These are phyloP conservation scores for Eucalyptus curtisii DNA, from an alignment of 345 rosid species.

Conservation along the genomic window DNA sequence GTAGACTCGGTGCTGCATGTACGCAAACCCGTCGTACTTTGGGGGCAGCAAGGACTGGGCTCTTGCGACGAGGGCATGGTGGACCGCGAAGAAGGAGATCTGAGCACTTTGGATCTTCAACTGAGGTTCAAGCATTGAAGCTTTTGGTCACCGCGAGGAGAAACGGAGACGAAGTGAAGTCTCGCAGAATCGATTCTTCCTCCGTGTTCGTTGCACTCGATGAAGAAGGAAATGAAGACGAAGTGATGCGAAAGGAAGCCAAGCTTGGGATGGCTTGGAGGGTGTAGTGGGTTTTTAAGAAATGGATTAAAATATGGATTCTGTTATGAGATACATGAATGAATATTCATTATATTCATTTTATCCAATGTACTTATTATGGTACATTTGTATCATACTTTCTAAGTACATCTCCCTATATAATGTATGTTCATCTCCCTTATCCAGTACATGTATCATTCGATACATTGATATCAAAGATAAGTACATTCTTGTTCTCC, in stretches of 20 bases:
- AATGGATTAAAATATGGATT: background rate
- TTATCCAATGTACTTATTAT: too few species aligned
- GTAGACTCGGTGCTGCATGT: slow-evolving; percentile 7
- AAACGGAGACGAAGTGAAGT: background rate
- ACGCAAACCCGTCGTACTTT: slow-evolving; percentile 57
- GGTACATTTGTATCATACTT: too few species aligned
- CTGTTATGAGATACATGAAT: too few species aligned
- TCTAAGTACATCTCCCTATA: too few species aligned
- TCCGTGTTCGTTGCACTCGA: background rate
- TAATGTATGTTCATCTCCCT: too few species aligned
- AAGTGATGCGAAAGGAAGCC: background rate
- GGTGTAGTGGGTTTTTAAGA: background rate
- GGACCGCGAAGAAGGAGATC: background rate
- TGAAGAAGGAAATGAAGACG: background rate
- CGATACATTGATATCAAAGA: too few species aligned
- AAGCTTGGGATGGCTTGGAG: background rate
- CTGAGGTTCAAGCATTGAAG: background rate
- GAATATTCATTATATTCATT: too few species aligned
- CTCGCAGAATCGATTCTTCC: background rate
- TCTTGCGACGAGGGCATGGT: background rate
- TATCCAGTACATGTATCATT: too few species aligned
- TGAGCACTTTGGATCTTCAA: background rate
- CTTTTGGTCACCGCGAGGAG: background rate
- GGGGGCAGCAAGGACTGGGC: slow-evolving; percentile 57
- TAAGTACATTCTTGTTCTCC: too few species aligned